A percentile compares a stretch with the other conserved stretches of the same genome.
phyloP scores from a whole-genome alignment of 371 early-diverging fungal species.

The Mucor plumbeus region DNA sequence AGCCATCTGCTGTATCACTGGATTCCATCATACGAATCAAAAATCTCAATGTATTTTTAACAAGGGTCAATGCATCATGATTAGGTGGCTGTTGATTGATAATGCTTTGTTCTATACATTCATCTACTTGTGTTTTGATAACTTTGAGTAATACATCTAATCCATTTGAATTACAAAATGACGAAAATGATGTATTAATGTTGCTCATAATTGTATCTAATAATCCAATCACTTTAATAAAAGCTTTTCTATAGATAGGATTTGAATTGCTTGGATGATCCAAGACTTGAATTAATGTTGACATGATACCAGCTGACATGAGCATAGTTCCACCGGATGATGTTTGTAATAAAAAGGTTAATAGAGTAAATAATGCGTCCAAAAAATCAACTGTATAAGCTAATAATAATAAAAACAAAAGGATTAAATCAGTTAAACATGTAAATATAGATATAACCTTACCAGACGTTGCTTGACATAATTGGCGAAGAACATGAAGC shows the following conservation, averaged over 20 bases:
- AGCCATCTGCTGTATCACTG: constrained; percentile 84
- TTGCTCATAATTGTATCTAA: constrained; percentile 83
- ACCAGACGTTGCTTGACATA: constrained; percentile 14
- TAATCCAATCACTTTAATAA: constrained; percentile 74
- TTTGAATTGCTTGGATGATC: not conserved
- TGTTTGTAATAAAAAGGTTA: constrained; percentile 75
- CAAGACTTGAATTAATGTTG: constrained; percentile 69
- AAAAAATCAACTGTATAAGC: constrained; percentile 73
- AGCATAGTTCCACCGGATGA: constrained; percentile 88
- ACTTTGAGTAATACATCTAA: constrained; percentile 73
- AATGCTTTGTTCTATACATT: constrained; percentile 29
- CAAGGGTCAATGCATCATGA: constrained; percentile 37
- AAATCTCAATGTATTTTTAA: constrained; percentile 88
- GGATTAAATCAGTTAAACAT: too few species aligned
- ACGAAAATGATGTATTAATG: constrained; percentile 70
- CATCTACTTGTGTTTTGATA: constrained; percentile 70
- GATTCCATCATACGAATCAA: constrained; percentile 93
- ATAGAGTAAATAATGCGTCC: constrained; percentile 80
- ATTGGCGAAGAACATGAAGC: constrained; percentile 78
- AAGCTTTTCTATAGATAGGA: constrained; percentile 37
- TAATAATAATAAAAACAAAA: not conserved
- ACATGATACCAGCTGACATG: constrained; percentile 89
- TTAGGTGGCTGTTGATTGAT: not conserved
- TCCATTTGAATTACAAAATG: constrained; percentile 84
- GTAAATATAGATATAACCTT: not conserved